Evolutionary conservation across 345 rosid genomes (phyloP).

Genomic region (Hypericum androsaemum): DNA sequence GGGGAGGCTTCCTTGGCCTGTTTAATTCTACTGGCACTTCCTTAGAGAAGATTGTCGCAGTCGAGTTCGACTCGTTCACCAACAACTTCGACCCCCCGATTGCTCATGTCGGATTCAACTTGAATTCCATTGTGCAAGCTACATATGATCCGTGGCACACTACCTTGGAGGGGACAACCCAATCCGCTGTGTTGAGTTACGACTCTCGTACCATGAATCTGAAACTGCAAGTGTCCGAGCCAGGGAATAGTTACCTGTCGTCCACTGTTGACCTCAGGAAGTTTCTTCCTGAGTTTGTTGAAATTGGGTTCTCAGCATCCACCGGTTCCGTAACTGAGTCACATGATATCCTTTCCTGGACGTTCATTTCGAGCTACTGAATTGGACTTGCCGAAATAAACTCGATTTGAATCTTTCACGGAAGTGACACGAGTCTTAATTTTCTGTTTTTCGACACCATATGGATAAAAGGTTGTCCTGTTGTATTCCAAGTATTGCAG

Average conservation of each 20-base stretch:
- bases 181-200: constrained; percentile 45
- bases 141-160: constrained; percentile 23
- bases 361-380: constrained; percentile 26
- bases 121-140: constrained; percentile 38
- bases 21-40: constrained; percentile 15
- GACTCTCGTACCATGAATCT: constrained; percentile 36
- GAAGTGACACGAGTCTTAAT: too few relatives aligned
- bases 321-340: constrained; percentile 30
- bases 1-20: constrained; percentile 36
- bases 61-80: constrained; percentile 39
- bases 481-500: too few relatives aligned
- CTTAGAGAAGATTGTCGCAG: constrained; percentile 28
- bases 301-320: constrained; percentile 45
- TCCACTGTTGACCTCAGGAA: constrained; percentile 27
- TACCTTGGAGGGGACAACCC: constrained; percentile 25
- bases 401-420: too few relatives aligned
- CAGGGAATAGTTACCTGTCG: constrained; percentile 28
- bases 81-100: constrained; percentile 37
- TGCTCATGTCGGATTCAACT: constrained; percentile 43
- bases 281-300: constrained; percentile 29
- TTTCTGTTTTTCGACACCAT: too few relatives aligned
- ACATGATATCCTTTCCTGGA: constrained; percentile 31
- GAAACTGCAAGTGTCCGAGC: constrained; percentile 22
- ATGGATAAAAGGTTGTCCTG: too few relatives aligned
- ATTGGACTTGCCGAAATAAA: too few relatives aligned